A percentile compares a stretch with the other conserved stretches of the same genome.
Conservation (phyloP, 2,329 filamentous ascomycete species). For the Hypoxylon sp. region DNA sequence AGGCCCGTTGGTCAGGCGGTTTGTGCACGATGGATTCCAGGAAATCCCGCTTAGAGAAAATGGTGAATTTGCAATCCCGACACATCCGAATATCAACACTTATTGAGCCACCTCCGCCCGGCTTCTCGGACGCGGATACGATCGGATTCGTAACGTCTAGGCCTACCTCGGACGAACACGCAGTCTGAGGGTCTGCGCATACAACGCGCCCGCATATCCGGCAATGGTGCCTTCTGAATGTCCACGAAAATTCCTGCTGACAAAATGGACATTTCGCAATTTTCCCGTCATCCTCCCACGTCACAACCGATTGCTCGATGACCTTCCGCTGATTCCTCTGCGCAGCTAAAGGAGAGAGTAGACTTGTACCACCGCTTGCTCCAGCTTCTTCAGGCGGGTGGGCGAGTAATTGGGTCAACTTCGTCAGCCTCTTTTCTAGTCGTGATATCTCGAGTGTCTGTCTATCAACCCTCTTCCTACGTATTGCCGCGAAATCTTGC, state of each 20-base stretch:
- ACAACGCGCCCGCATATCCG: constrained; percentile 93
- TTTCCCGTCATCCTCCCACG: constrained; percentile 91
- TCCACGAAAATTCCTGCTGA: constrained; percentile 95
- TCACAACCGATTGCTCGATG: constrained; percentile 92
- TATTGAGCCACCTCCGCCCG: constrained; percentile 57
- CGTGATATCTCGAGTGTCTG: constrained; percentile 89
- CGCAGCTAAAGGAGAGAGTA: constrained; percentile 74
- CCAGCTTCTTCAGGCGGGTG: constrained; percentile 75
- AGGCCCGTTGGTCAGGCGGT: constrained; percentile 83
- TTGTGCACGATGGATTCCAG: constrained; percentile 76
- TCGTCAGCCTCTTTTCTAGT: constrained; percentile 91
- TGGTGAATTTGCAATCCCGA: constrained; percentile 80
- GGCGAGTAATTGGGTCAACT: constrained; percentile 86
- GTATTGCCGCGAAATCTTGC: constrained; percentile 76
- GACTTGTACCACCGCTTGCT: constrained; percentile 63
- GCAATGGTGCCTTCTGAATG: constrained; percentile 94
- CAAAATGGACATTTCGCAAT: constrained; percentile 92
- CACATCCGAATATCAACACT: constrained; percentile 91
- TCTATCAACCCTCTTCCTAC: constrained; percentile 85
- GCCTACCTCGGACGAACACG: constrained; percentile 86
- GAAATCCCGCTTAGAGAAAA: constrained; percentile 82
- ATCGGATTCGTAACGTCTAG: constrained; percentile 77
- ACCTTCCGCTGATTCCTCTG: constrained; percentile 83
- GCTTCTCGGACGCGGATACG: constrained; percentile 62
- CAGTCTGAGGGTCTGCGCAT: constrained; percentile 87